A percentile compares a stretch with the other conserved stretches of the same genome.
phyloP scores from a whole-genome alignment of 1,284 basidiomycete genomes.

The Ceratobasidium sp. region DNA sequence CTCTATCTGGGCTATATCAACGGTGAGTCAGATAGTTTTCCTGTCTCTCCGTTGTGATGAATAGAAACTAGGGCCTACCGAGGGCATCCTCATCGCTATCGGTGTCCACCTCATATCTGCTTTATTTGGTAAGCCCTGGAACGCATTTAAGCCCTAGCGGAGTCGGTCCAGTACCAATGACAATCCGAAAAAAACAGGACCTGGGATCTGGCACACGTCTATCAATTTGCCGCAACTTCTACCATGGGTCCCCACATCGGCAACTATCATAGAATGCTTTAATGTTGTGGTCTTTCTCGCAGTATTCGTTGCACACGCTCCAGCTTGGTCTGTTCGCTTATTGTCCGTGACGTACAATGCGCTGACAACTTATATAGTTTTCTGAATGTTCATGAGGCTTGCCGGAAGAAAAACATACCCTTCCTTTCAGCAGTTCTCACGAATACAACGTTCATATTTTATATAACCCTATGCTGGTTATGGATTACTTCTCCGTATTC shows the following conservation, averaged over 20 bases:
- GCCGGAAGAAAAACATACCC: conserved; percentile 26
- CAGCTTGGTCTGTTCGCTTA: conserved; percentile 42
- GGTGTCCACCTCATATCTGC: conserved; percentile 45
- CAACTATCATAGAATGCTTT: conserved; percentile 32
- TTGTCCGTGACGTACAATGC: background rate
- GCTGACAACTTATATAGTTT: conserved; percentile 31
- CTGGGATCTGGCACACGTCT: conserved; percentile 41
- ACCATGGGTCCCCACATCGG: conserved; percentile 10
- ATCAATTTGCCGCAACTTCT: conserved; percentile 31
- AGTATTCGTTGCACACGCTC: conserved; percentile 42
- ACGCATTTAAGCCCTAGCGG: too few species aligned
- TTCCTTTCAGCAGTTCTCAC: conserved; percentile 42
- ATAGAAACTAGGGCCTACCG: conserved; percentile 42
- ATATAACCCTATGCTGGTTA: conserved; percentile 40
- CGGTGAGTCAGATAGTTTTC: background rate
- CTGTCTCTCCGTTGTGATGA: background rate
- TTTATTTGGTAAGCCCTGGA: conserved; percentile 41
- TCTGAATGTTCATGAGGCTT: conserved; percentile 43
- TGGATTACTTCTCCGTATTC: conserved; percentile 45
- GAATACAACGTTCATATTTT: conserved; percentile 43
- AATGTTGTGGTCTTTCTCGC: conserved; percentile 42
- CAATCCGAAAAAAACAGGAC: conserved; percentile 28
- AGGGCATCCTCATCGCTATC: conserved; percentile 45
- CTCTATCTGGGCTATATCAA: conserved; percentile 46
- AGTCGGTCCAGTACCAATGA: too few species aligned